Evolutionary conservation across 108 stramenopile genomes (phyloP).

Genomic region (Cyclotella sp.): DNA sequence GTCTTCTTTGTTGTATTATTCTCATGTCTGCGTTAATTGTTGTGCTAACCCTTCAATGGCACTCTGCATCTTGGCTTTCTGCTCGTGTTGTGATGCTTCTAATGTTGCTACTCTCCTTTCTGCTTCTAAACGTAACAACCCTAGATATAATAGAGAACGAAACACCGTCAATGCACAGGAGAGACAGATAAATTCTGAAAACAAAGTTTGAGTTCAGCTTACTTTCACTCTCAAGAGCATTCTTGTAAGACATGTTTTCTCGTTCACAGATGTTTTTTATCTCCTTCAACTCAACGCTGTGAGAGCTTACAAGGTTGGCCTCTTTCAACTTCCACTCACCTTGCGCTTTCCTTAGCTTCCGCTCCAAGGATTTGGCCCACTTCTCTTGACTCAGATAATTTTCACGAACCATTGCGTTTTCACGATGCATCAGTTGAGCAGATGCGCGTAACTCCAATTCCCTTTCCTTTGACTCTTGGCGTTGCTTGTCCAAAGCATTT

Average conservation of each 20-base stretch:
- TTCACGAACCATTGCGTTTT: constrained; percentile 23
- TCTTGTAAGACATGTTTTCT: constrained; percentile 11
- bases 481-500: constrained; percentile 23
- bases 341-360: constrained; percentile 21
- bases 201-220: background rate
- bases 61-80: constrained; percentile 43
- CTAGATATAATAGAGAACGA: constrained; percentile 7
- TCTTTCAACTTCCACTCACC: constrained; percentile 20
- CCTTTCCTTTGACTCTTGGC: constrained; percentile 19
- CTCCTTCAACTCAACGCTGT: constrained; percentile 27
- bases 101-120: constrained; percentile 33
- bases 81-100: constrained; percentile 21
- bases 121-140: constrained; percentile 26
- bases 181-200: background rate
- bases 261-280: constrained; percentile 3
- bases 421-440: background rate
- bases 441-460: constrained; percentile 25
- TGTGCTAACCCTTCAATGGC: constrained; percentile 49
- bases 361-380: constrained; percentile 15
- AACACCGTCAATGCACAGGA: background rate
- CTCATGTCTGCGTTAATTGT: constrained; percentile 7
- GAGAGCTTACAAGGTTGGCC: constrained; percentile 11
- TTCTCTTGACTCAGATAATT: constrained; percentile 9
- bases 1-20: background rate
- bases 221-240: constrained; percentile 26